Percentiles rank a stretch among this genome's conserved stretches.
Conservation (phyloP, 2,329 filamentous ascomycete genomes). For the Leptosphaerulina australis region DNA sequence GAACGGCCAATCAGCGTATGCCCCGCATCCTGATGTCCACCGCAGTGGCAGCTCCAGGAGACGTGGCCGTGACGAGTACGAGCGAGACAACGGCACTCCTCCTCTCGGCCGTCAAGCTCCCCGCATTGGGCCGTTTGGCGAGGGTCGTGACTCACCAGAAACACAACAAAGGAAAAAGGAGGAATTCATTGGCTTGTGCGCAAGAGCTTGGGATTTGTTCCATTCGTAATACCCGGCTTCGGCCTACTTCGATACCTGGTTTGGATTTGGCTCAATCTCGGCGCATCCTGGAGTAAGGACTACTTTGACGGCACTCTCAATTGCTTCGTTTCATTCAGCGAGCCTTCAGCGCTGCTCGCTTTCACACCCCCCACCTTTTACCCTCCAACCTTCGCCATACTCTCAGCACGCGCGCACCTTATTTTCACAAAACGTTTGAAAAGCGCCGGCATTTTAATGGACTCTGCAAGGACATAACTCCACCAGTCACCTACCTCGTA, state of each 20-base stretch:
- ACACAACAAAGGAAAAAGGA: constrained; percentile 86
- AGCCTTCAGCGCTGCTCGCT: constrained; percentile 18
- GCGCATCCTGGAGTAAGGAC: constrained; percentile 32
- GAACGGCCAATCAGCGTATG: constrained; percentile 43
- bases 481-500: constrained; percentile 3
- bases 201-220: constrained; percentile 94
- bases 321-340: constrained; percentile 28
- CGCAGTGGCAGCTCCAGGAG: constrained; percentile 69
- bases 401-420: constrained; percentile 22
- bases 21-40: constrained; percentile 41
- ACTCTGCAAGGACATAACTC: constrained; percentile 31
- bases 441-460: constrained; percentile 38
- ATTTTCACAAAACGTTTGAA: constrained; percentile 17
- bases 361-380: constrained; percentile 22
- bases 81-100: constrained; percentile 82
- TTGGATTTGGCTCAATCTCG: constrained; percentile 19
- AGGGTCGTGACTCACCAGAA: constrained; percentile 81
- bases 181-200: constrained; percentile 85
- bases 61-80: constrained; percentile 86
- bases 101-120: constrained; percentile 71
- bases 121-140: constrained; percentile 70
- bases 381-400: constrained; percentile 23
- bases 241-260: constrained; percentile 20
- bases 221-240: constrained; percentile 68
- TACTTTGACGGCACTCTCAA: constrained; percentile 29